These are phyloP conservation scores for Mucor sp. DNA, from an alignment of 371 early-diverging fungal genomes.

Conservation along the genomic window DNA sequence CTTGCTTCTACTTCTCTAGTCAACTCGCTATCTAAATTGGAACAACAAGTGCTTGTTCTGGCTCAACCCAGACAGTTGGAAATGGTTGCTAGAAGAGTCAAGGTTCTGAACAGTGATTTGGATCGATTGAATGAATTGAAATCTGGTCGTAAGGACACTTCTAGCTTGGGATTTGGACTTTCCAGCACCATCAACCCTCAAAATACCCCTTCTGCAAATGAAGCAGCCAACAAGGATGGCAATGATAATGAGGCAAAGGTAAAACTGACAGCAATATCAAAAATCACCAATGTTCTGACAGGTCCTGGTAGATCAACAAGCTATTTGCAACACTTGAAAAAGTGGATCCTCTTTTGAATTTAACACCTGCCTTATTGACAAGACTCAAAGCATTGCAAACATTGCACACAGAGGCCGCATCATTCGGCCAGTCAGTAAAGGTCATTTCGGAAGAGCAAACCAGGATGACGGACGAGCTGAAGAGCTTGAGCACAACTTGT, in stretches of 20 bases:
- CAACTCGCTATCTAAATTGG: constrained; percentile 72
- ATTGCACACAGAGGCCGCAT: constrained; percentile 83
- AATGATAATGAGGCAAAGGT: constrained; percentile 29
- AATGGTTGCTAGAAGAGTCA: constrained; percentile 70
- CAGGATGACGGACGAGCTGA: constrained; percentile 69
- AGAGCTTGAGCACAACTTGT: constrained; percentile 64
- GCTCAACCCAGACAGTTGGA: constrained; percentile 84
- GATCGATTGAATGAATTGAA: constrained; percentile 76
- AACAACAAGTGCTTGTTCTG: constrained; percentile 77
- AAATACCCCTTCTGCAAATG: constrained; percentile 4
- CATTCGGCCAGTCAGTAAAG: constrained; percentile 75
- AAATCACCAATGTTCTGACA: constrained; percentile 2
- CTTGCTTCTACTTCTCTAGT: constrained; percentile 56
- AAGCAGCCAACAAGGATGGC: constrained; percentile 18
- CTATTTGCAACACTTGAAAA: constrained; percentile 73
- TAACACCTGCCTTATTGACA: constrained; percentile 80
- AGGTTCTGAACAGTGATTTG: constrained; percentile 69
- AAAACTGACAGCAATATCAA: too few relatives aligned
- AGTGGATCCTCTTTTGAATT: constrained; percentile 77
- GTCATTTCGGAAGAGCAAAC: constrained; percentile 75
- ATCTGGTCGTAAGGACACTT: constrained; percentile 50
- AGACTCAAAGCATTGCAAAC: constrained; percentile 80
- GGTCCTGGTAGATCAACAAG: constrained; percentile 58
- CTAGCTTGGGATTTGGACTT: constrained; percentile 28
- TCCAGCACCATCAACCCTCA: constrained; percentile 7